Evolutionary conservation across 192 early-diverging fungal species (phyloP).

Genomic region (Chytriomyces hyalinus): DNA sequence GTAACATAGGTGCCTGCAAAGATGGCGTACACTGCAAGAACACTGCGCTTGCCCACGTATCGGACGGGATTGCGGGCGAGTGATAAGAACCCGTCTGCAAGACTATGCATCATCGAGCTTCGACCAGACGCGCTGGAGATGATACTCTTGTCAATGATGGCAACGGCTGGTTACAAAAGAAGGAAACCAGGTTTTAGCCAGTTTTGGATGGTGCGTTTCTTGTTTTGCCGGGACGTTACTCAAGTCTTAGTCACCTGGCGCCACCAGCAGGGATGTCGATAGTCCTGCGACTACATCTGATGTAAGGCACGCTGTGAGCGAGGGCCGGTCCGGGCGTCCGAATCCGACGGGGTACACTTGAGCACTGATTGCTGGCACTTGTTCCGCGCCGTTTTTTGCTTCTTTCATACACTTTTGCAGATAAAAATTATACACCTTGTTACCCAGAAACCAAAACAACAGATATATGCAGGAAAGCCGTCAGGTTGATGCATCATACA

Average conservation of each 20-base stretch:
- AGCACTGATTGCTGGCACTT: too few relatives aligned
- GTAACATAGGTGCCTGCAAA: constrained; percentile 46
- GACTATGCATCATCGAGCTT: constrained; percentile 24
- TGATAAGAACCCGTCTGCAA: constrained; percentile 21
- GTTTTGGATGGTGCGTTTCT: background rate
- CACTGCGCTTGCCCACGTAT: constrained; percentile 44
- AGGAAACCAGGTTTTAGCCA: background rate
- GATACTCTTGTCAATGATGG: constrained; percentile 56
- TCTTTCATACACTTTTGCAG: too few relatives aligned
- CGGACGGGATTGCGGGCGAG: constrained; percentile 34
- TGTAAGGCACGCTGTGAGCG: background rate
- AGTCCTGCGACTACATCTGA: constrained; percentile 22
- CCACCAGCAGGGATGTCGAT: constrained; percentile 6
- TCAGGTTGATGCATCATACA: too few relatives aligned
- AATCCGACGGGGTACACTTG: too few relatives aligned
- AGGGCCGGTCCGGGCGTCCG: too few relatives aligned
- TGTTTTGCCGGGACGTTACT: background rate
- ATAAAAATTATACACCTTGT: too few relatives aligned
- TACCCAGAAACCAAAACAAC: too few relatives aligned
- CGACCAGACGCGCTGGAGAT: constrained; percentile 50
- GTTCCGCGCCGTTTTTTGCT: too few relatives aligned
- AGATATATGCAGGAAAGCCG: too few relatives aligned
- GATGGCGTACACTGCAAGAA: constrained; percentile 42
- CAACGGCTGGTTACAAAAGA: constrained; percentile 34
- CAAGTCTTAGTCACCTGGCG: constrained; percentile 12